Evolutionary conservation across 805 yeast genomes (phyloP), one percentile per base, ranked within the genome.

Genomic region (Suhomyces kilbournensis): DNA sequence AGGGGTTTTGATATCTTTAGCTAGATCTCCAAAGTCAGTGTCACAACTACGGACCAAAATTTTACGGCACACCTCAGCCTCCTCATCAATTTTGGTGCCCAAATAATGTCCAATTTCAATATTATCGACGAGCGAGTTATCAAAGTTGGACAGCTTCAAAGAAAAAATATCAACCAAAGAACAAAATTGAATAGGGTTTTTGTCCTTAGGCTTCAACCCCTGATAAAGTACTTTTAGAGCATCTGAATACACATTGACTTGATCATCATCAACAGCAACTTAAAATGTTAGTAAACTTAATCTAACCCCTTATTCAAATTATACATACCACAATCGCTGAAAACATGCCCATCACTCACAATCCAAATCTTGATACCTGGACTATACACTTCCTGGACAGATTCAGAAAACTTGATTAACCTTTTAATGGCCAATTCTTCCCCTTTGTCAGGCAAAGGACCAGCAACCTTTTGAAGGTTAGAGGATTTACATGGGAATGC

Each of bases 401-500:
- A 54, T 35, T 52, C 49, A 2, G 73, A 66, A 59, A 73, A 74
- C 4, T 61, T 55, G 35, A 71, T 65, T 48, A 74, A 62, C 39
- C 69, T 61, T 12, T 46, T 51, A 35, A 74, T 52, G 2, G 76
- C 76, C 56, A 74, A 60, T 48, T 61, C 69, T 47, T 72, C 71
- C 34, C 86, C 87, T 63, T 75, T 76, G 57, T 83, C 87, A 5
- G 87, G 87, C 44, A 64, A 60, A 17, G 61, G 53, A 5, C 79
- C 76, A 35, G 72, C 68, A 3, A 82, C 86, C 59, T 83, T 83
- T 34, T 77, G 72, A 28, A 62, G 51, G 57, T 83, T 83, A n/a
- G 85, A 81, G 0, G 85, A 79, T 61, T 82, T 83, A 59, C 86
- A 82, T 8, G 87, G 87, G 55, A 83, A 83, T 0, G 87, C 87